Base-by-base conservation (phyloP, 1,139 yeast species). In the Wickerhamiella pararugosa region DNA sequence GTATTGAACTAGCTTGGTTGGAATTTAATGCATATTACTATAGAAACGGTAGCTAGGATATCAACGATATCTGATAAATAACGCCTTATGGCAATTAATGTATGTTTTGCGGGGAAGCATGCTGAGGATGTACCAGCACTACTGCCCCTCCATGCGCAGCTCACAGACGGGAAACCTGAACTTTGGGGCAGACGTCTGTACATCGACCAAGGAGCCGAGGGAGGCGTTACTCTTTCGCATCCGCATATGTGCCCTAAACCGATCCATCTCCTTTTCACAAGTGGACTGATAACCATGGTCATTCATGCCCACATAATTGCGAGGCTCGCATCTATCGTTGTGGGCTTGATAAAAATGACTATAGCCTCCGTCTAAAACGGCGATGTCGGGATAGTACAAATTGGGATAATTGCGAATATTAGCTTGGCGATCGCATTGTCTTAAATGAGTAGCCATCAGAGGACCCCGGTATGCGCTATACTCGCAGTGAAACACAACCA, bases 401-500 rank as follows among this genome's bases (percentile, higher is more conserved):
- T 69, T 65, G 1, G 98, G 98, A 60, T 90, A 92, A 49, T 71
- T 66, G 44, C 77, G 76, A 49, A 75, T 70, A 58, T 87, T 86
- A 41, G 75, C 53, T 39, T 71, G 71, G 47, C 98, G 71, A 62
- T 90, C 98, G 51, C 82, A 71, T 50, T 79, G 79, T 49, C 98
- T 69, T 45, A 90, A 68, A 58, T 84, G 87, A 45, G 78, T 68
- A 0, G 97, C 97, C 80, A 90, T 76, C 40, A 81, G 67, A 3
- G 98, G 98, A 7, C 97, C 95, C 46, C 98, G 70, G 58, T 80
- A 84, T 2, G 93, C 75, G 40, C 94, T 79, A 58, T 84, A 87
- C 60, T 90, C 98, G 62, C 98, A 90, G 61, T 90, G 97, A 64
- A 90, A 87, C 9, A 92, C 69, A 15, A 87, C 61, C 44, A 90